Evolutionary conservation across 2,329 filamentous ascomycete species (phyloP).

Genomic region (Dactylellina sp.): DNA sequence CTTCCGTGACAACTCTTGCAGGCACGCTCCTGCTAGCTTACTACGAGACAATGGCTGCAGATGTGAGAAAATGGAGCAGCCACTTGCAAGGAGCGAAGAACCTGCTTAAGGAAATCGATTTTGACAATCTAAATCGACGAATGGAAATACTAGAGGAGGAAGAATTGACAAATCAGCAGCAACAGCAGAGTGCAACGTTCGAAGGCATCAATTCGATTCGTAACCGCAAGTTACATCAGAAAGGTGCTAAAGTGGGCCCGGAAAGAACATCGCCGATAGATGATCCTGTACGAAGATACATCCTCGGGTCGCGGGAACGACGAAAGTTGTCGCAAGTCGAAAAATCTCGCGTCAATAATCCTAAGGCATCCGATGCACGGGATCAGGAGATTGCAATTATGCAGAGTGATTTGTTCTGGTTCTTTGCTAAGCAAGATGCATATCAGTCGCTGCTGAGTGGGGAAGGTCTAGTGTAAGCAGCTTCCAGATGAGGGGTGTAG

Average conservation of each 20-base stretch:
- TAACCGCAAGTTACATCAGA: constrained; percentile 44
- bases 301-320: constrained; percentile 49
- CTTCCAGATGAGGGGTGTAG: constrained; percentile 24
- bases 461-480: constrained; percentile 81
- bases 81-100: constrained; percentile 87
- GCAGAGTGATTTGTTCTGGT: constrained; percentile 90
- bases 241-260: constrained; percentile 11
- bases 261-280: constrained; percentile 39
- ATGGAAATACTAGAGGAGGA: constrained; percentile 73
- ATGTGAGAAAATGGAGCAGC: constrained; percentile 95
- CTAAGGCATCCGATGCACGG: constrained; percentile 58
- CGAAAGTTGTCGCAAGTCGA: constrained; percentile 44
- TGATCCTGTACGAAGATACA: constrained; percentile 47
- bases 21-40: constrained; percentile 87
- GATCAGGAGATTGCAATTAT: constrained; percentile 85
- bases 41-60: constrained; percentile 93
- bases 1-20: constrained; percentile 84
- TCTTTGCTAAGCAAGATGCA: constrained; percentile 93
- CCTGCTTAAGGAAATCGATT: constrained; percentile 84
- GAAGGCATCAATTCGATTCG: constrained; percentile 44
- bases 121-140: constrained; percentile 76
- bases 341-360: constrained; percentile 57
- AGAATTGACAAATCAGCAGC: constrained; percentile 57
- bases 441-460: constrained; percentile 92
- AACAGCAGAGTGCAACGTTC: constrained; percentile 30